phyloP scores from a whole-genome alignment of 2,329 filamentous ascomycete species.

The Esteya vermicola region DNA sequence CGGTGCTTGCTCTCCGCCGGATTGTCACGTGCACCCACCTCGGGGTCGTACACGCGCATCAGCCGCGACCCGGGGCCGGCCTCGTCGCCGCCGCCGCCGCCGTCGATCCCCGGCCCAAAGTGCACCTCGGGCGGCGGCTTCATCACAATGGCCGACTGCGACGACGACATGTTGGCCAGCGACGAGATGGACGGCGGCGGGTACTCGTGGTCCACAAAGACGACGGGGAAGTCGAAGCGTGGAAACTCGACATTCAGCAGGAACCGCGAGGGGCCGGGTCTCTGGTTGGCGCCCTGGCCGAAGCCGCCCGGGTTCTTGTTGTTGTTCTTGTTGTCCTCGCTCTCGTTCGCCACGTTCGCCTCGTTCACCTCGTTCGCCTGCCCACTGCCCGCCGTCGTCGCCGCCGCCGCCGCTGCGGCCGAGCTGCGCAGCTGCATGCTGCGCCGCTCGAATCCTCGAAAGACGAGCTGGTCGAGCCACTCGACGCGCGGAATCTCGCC shows the following conservation, averaged over 20 bases:
- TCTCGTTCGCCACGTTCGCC: constrained; percentile 18
- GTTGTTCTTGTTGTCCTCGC: constrained; percentile 4
- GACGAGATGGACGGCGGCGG: constrained; percentile 69
- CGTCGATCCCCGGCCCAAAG: constrained; percentile 66
- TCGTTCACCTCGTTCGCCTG: too few species aligned
- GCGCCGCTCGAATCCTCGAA: constrained; percentile 73
- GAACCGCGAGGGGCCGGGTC: constrained; percentile 44
- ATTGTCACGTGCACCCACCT: constrained; percentile 79
- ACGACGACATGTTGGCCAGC: constrained; percentile 47
- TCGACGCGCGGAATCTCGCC: constrained; percentile 85
- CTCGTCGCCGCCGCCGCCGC: background rate
- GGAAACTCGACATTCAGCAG: constrained; percentile 83
- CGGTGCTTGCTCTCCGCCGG: constrained; percentile 92
- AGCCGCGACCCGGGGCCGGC: constrained; percentile 39
- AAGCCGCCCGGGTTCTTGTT: constrained; percentile 12
- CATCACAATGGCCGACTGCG: constrained; percentile 53
- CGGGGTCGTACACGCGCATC: constrained; percentile 83
- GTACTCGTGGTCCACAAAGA: constrained; percentile 92
- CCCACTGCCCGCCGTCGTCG: too few species aligned
- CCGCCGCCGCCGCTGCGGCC: constrained; percentile 23
- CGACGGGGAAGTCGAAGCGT: constrained; percentile 87
- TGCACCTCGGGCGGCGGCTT: constrained; percentile 81
- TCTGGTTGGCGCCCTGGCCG: constrained; percentile 19
- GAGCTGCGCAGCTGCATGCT: constrained; percentile 49
- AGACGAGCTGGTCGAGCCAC: constrained; percentile 93